Conservation (phyloP, 2,329 filamentous ascomycete genomes). For the Arthrobotrys megalospora region DNA sequence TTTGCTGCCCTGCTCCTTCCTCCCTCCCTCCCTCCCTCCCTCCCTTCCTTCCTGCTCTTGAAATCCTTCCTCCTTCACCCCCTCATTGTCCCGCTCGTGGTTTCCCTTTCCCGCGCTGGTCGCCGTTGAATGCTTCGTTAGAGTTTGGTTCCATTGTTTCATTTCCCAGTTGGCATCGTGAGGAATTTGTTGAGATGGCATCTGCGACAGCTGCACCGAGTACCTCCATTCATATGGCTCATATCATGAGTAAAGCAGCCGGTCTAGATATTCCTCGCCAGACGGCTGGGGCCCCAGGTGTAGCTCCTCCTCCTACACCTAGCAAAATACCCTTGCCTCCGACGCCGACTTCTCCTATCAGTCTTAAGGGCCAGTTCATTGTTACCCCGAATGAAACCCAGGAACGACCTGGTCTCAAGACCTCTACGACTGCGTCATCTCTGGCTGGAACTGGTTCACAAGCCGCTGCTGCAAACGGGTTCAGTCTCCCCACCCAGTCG, state of each 20-base stretch:
- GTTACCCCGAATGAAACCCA: constrained; percentile 30
- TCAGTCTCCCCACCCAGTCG: constrained; percentile 11
- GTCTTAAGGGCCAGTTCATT: constrained; percentile 44
- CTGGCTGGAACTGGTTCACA: constrained; percentile 29
- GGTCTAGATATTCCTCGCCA: constrained; percentile 18
- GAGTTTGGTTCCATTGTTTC: constrained; percentile 30
- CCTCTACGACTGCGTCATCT: constrained; percentile 47
- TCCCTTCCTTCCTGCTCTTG: background rate
- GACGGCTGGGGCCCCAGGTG: background rate
- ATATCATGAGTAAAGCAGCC: constrained; percentile 29
- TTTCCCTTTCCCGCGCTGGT: constrained; percentile 28
- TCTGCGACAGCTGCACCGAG: constrained; percentile 25
- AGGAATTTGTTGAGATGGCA: constrained; percentile 12
- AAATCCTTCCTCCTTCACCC: constrained; percentile 17
- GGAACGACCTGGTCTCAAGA: constrained; percentile 37
- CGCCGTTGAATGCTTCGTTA: constrained; percentile 31
- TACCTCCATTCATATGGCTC: constrained; percentile 16
- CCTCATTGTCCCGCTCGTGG: constrained; percentile 23
- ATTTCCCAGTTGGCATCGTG: constrained; percentile 3
- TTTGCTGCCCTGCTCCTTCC: background rate
- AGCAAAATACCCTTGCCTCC: constrained; percentile 55
- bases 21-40: background rate
- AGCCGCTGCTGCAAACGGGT: background rate
- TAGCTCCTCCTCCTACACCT: constrained; percentile 43
- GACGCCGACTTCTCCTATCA: constrained; percentile 44